phyloP scores from a whole-genome alignment of 176 grass and related monocot genomes.

The Panicum miliaceum region DNA sequence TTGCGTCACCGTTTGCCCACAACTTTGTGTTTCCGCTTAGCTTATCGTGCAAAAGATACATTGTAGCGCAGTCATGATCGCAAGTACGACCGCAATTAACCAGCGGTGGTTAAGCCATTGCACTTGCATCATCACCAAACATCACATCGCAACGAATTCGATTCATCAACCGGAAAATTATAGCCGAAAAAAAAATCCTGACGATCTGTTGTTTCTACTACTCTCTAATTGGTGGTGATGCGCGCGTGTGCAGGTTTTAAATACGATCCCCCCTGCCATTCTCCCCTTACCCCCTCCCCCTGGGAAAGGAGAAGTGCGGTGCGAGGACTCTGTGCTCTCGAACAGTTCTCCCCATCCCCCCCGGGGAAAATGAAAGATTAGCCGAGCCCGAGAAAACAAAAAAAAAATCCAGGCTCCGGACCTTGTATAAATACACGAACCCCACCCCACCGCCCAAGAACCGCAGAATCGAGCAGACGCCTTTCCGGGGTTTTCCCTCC shows the following conservation, averaged over 20 bases:
- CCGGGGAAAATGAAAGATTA: neutral
- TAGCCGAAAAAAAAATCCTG: neutral
- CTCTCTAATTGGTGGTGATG: neutral
- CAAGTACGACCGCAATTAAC: slow-evolving; percentile 32
- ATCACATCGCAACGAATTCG: slow-evolving; percentile 14
- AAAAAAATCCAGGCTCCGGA: neutral
- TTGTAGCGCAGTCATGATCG: slow-evolving; percentile 34
- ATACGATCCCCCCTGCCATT: neutral
- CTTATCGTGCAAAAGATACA: neutral
- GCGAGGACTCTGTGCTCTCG: neutral
- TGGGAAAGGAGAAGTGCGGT: neutral
- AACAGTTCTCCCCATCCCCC: slow-evolving; percentile 29
- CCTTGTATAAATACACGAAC: slow-evolving; percentile 49
- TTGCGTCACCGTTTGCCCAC: neutral
- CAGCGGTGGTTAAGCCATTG: slow-evolving; percentile 19
- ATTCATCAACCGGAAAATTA: neutral
- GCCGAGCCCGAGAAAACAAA: neutral
- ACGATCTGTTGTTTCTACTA: slow-evolving; percentile 11
- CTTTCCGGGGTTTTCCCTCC: slow-evolving; percentile 27
- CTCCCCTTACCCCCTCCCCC: neutral
- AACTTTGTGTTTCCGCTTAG: neutral
- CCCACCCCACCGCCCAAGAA: slow-evolving; percentile 30
- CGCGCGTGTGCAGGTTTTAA: slow-evolving; percentile 36
- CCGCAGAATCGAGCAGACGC: slow-evolving; percentile 23
- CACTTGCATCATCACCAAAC: slow-evolving; percentile 24